Base-by-base conservation (phyloP, 305 asterid genomes). In the Fraxinus angustifolia region DNA sequence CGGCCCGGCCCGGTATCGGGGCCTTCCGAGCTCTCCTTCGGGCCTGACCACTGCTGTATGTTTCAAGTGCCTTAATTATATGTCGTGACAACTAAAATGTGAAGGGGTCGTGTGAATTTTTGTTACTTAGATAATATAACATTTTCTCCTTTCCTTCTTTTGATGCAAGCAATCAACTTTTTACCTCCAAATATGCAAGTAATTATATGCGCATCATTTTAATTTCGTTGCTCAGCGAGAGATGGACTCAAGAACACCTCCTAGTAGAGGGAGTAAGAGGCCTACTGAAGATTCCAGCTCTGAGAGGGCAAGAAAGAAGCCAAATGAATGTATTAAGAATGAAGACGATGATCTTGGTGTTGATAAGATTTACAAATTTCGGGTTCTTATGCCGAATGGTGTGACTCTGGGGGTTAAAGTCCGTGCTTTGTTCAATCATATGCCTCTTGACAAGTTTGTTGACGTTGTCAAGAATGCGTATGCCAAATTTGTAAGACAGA, bases 381-480 rank as follows among this genome's bases (percentile, higher is more conserved):
- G 84, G 28, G 82, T 89, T 76, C 90, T 93, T 50, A 62, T 93
- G 76, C 98, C 98, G 0, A 90, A 93, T 78, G 90, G 91, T 3
- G 79, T 82, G 1, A 83, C 87, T 2, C 58, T 91, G 14, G 92
- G 87, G 82, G 79, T 89, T 10, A 90, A 82, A 84, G 21, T 87
- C 78, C 65, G 12, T 5, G 85, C 75, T 73, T 42, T 28, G 28
- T 82, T 82, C 0, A 75, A 8, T 31, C 82, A 74, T 34, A 85
- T 92, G 33, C 83, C 87, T 0, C 78, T 93, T 3, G 67, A 80
- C 78, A 87, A 88, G 50, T 88, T 93, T 28, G 74, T 88, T 17
- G 56, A 26, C 21, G 8, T 6, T 0, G 75, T 92, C 19, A 84
- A 40, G 85, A 78, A 72, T 21, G 84, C 80, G 62, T 86, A 91